Evolutionary conservation across 2,329 filamentous ascomycete genomes (phyloP).

Genomic region (Colletotrichum sp.): DNA sequence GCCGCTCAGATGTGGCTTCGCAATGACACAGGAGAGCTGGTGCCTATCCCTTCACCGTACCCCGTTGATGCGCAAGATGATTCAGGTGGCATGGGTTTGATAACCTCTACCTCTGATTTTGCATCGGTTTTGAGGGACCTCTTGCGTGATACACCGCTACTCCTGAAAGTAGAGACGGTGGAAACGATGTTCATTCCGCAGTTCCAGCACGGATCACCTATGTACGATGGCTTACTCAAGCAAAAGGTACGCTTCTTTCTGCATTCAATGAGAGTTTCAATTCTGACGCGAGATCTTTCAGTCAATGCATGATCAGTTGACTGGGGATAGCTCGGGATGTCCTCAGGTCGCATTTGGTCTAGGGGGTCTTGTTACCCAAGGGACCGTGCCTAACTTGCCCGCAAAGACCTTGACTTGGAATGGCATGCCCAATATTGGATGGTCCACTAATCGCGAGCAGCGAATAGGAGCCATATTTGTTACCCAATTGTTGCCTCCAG

Average conservation of each 20-base stretch:
- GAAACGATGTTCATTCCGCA: not conserved
- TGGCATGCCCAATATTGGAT: not conserved
- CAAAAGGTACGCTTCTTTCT: not conserved
- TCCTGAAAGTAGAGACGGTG: not conserved
- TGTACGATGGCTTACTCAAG: not conserved
- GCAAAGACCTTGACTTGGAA: not conserved
- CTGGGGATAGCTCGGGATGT: not conserved
- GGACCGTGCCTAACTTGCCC: not conserved
- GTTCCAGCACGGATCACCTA: not conserved
- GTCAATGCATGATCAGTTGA: not conserved
- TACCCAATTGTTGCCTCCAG: not conserved
- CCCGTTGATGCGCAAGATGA: not conserved
- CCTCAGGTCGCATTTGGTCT: not conserved
- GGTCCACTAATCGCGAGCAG: not conserved
- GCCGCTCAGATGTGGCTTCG: not conserved
- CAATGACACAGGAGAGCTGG: not conserved
- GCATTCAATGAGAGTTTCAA: not conserved
- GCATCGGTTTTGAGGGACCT: not conserved
- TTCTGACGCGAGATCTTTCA: not conserved
- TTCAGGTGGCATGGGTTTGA: not conserved
- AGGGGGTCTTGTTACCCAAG: not conserved
- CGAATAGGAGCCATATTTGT: not conserved
- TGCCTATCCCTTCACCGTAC: not conserved
- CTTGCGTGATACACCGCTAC: not conserved
- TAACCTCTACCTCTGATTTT: not conserved